Base-by-base conservation (phyloP, 345 rosid genomes). In the Mangifera indica region DNA sequence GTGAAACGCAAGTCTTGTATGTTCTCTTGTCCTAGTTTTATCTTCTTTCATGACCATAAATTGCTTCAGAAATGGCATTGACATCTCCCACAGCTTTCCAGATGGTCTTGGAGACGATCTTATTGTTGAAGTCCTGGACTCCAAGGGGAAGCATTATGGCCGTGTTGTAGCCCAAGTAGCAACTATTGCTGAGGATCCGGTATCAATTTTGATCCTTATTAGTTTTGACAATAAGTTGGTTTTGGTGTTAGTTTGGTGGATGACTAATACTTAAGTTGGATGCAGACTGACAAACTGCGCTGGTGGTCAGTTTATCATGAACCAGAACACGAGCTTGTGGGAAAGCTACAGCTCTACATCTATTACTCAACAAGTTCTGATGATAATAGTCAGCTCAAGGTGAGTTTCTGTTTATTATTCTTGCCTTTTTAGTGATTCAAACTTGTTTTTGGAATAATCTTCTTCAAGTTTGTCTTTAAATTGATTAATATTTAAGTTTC, bases 281-380 rank as follows among this genome's bases (percentile, higher is more conserved):
- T 84, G 78, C 91, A 85, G n/a, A n/a, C 82, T 69, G 97, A 92
- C 74, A 94, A 90, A 81, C 78, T 89, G 77, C 93, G 91, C 25
- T 94, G 98, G 98, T 94, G 98, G 97, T 84, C 98, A 60, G 83
- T 94, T 58, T 94, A 82, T 74, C 87, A 82, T 26, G 98, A 94
- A 84, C 98, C 98, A 55, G 98, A 90, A 74, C 98, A 94, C 76
- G 95, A 92, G 75, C 87, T 77, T 61, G 90, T 87, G 71, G 98
- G 98, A 46, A 92, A 86, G 82, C 78, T 95, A 66, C 99, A 95
- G 80, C 88, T 95, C 46, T 86, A 84, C 70, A 83, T 95, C 65
- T 80, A 82, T 73, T 95, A 95, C 74, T 90, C 97, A 71, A 91
- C 93, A 46, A 90, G 86, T 82, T 82, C 87, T 46, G 97, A 92